Percentiles rank a stretch among this genome's conserved stretches.
Conservation (phyloP, 1,139 yeast genomes). For the Geotrichum candidum region DNA sequence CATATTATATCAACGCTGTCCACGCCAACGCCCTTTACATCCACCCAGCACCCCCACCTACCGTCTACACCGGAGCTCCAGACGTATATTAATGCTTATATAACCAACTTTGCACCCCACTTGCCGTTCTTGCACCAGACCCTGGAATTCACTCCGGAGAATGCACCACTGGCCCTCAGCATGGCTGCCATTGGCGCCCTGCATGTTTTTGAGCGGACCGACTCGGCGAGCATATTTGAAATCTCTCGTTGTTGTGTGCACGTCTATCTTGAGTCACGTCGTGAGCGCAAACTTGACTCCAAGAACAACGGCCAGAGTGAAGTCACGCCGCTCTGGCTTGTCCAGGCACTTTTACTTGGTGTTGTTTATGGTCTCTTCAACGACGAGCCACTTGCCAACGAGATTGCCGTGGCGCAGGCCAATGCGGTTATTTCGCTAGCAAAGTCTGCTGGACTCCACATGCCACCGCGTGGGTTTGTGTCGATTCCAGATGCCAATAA, state of each 20-base stretch:
- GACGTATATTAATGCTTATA: slow-evolving; percentile 63
- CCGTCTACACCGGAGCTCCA: slow-evolving; percentile 73
- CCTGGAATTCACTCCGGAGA: slow-evolving; percentile 52
- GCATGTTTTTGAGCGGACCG: slow-evolving; percentile 72
- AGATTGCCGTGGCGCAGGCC: slow-evolving; percentile 68
- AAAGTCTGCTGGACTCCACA: slow-evolving; percentile 66
- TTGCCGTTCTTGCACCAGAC: slow-evolving; percentile 80
- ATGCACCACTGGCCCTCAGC: slow-evolving; percentile 69
- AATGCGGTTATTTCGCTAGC: slow-evolving; percentile 74
- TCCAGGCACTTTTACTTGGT: slow-evolving; percentile 75
- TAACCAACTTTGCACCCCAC: slow-evolving; percentile 68
- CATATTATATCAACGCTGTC: slow-evolving; percentile 50
- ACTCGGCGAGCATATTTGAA: slow-evolving; percentile 71
- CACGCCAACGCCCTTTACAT: slow-evolving; percentile 56
- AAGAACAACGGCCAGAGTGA: slow-evolving; percentile 22
- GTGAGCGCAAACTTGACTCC: slow-evolving; percentile 33
- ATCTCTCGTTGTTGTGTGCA: slow-evolving; percentile 74
- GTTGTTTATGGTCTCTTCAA: slow-evolving; percentile 79
- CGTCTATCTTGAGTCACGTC: slow-evolving; percentile 60
- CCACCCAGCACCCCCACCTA: slow-evolving; percentile 45
- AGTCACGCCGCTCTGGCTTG: slow-evolving; percentile 79
- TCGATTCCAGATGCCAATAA: slow-evolving; percentile 33
- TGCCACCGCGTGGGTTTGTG: slow-evolving; percentile 43
- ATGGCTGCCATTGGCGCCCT: slow-evolving; percentile 89
- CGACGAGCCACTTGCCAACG: slow-evolving; percentile 66